Evolutionary conservation across 805 yeast species (phyloP).

Genomic region (Lipomyces lipofer): DNA sequence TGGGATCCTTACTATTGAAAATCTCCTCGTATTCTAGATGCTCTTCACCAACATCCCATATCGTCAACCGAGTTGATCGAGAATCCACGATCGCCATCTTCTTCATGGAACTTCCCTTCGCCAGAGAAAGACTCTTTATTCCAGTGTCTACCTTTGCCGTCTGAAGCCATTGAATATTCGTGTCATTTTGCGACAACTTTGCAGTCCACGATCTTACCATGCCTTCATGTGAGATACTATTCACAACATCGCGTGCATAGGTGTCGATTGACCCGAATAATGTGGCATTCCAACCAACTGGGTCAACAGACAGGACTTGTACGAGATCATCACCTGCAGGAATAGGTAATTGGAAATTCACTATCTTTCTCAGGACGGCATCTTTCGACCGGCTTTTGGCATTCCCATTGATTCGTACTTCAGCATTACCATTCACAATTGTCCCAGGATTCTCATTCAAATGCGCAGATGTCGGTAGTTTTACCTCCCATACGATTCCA

Average conservation of each 20-base stretch:
- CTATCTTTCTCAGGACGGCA: conserved; percentile 17
- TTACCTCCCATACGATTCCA: conserved; percentile 32
- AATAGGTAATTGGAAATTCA: conserved; percentile 31
- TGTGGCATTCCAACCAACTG: conserved; percentile 55
- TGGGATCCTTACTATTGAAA: conserved; percentile 42
- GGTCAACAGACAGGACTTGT: conserved; percentile 50
- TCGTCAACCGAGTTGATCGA: conserved; percentile 51
- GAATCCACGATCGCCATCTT: conserved; percentile 74
- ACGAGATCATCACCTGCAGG: conserved; percentile 43
- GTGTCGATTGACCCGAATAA: conserved; percentile 42
- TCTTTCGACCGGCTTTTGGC: conserved; percentile 1
- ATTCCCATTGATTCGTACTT: background rate
- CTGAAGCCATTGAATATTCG: conserved; percentile 54
- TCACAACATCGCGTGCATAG: conserved; percentile 51
- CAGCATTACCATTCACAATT: background rate
- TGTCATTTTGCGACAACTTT: conserved; percentile 32
- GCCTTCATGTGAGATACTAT: conserved; percentile 59
- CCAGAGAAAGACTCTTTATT: conserved; percentile 50
- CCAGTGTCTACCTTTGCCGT: conserved; percentile 57
- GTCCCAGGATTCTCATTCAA: background rate
- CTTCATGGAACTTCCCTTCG: conserved; percentile 73
- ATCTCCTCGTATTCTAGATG: conserved; percentile 50
- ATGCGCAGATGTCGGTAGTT: conserved; percentile 8
- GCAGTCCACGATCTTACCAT: conserved; percentile 51
- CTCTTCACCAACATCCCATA: conserved; percentile 78